These are phyloP conservation scores for Artemisia argyi DNA, from an alignment of 129 eudicot genomes.

Conservation along the genomic window DNA sequence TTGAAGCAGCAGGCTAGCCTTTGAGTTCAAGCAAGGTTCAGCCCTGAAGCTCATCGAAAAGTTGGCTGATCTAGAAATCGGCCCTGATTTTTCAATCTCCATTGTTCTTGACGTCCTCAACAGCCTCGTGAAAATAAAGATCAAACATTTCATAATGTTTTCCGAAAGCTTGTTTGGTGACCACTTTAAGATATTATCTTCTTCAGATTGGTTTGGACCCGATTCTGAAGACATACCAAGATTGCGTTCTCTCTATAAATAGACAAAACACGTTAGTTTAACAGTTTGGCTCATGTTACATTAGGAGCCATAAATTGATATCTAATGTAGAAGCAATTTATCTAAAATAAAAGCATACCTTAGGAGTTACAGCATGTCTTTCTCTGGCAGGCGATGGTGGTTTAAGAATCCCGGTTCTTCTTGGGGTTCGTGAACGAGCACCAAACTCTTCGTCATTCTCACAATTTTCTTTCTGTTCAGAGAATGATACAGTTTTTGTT, in stretches of 20 bases:
- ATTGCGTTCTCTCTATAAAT: conserved; percentile 65
- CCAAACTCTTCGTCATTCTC: conserved; percentile 34
- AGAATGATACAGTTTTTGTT: conserved; percentile 32
- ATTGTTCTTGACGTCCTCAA: conserved; percentile 73
- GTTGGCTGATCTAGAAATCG: conserved; percentile 65
- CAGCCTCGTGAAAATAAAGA: conserved; percentile 71
- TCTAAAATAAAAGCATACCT: conserved; percentile 39
- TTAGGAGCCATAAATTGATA: background rate
- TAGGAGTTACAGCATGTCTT: conserved; percentile 67
- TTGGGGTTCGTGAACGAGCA: conserved; percentile 43
- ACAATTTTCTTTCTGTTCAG: conserved; percentile 49
- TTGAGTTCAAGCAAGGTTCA: conserved; percentile 59
- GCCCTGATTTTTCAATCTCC: conserved; percentile 90
- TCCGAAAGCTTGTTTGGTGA: conserved; percentile 92
- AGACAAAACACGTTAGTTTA: background rate
- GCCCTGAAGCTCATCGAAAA: conserved; percentile 88
- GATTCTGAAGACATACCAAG: conserved; percentile 28
- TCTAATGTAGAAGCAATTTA: too few relatives aligned
- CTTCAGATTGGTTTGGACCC: conserved; percentile 47
- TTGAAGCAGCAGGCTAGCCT: conserved; percentile 59
- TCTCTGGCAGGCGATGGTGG: conserved; percentile 77
- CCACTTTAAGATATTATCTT: conserved; percentile 60
- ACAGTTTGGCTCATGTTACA: background rate
- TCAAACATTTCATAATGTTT: conserved; percentile 86
- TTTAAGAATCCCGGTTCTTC: conserved; percentile 57